phyloP scores from a whole-genome alignment of 805 yeast species.

The Teunomyces funiuensis region DNA sequence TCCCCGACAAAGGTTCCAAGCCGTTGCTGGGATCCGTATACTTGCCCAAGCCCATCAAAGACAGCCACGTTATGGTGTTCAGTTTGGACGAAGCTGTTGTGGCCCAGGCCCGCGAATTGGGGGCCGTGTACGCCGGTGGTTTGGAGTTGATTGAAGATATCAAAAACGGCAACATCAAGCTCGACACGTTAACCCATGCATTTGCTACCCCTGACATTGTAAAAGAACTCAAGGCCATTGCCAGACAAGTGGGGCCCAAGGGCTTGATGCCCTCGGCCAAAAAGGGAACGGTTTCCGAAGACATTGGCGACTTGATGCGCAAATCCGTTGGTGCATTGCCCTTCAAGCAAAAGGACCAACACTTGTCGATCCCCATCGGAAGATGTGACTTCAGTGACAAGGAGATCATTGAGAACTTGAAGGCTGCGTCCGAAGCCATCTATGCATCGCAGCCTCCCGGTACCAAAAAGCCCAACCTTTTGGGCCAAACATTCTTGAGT shows the following conservation, averaged over 20 bases:
- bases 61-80: slow-evolving; percentile 65
- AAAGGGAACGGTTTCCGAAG: slow-evolving; percentile 81
- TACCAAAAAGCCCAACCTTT: slow-evolving; percentile 62
- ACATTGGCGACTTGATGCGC: slow-evolving; percentile 53
- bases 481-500: slow-evolving; percentile 68
- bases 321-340: slow-evolving; percentile 66
- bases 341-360: slow-evolving; percentile 70
- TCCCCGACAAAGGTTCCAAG: slow-evolving; percentile 76
- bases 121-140: slow-evolving; percentile 72
- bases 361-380: slow-evolving; percentile 69
- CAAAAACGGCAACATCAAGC: slow-evolving; percentile 45
- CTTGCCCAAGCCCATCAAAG: slow-evolving; percentile 72
- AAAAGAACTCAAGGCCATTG: slow-evolving; percentile 60
- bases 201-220: slow-evolving; percentile 84
- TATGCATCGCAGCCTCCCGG: slow-evolving; percentile 55
- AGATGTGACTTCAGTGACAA: slow-evolving; percentile 74
- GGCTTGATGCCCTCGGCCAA: slow-evolving; percentile 87
- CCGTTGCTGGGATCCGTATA: slow-evolving; percentile 69
- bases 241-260: slow-evolving; percentile 82
- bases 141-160: slow-evolving; percentile 64
- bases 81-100: slow-evolving; percentile 55
- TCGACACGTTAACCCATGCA: slow-evolving; percentile 64
- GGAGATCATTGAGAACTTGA: slow-evolving; percentile 69
- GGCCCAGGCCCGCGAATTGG: slow-evolving; percentile 53
- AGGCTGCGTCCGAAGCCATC: slow-evolving; percentile 64